Evolutionary conservation across 1,139 yeast genomes (phyloP).

Genomic region (Nadsonia commutata): DNA sequence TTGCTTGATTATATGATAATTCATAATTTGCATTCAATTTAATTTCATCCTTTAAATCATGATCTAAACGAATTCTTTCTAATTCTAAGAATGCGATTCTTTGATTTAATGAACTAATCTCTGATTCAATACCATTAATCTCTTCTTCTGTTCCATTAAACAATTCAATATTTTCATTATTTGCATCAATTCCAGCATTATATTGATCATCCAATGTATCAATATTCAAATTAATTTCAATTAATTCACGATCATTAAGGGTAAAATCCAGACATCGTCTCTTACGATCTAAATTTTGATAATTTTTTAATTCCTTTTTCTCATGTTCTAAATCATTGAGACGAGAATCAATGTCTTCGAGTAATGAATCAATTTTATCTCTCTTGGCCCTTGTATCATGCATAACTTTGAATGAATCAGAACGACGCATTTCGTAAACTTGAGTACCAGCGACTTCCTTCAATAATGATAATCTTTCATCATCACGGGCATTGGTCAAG

Average conservation of each 20-base stretch:
- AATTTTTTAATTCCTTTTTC: conserved; percentile 57
- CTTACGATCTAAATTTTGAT: conserved; percentile 50
- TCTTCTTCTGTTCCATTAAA: conserved; percentile 35
- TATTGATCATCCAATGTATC: conserved; percentile 51
- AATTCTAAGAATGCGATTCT: conserved; percentile 23
- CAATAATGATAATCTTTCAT: conserved; percentile 60
- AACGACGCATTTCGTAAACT: conserved; percentile 69
- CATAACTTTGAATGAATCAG: conserved; percentile 74
- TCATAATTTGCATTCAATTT: conserved; percentile 22
- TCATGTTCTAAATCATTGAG: conserved; percentile 70
- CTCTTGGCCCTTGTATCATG: conserved; percentile 52
- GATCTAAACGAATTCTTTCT: conserved; percentile 34
- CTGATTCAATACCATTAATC: conserved; percentile 34
- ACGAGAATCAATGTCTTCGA: conserved; percentile 55
- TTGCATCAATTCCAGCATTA: conserved; percentile 32
- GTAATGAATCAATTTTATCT: conserved; percentile 60
- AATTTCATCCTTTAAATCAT: conserved; percentile 31
- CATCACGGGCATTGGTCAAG: conserved; percentile 77
- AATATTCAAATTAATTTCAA: conserved; percentile 43
- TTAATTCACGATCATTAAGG: conserved; percentile 61
- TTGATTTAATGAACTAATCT: conserved; percentile 30
- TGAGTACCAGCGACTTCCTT: conserved; percentile 95
- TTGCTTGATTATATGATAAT: conserved; percentile 15
- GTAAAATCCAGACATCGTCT: conserved; percentile 66
- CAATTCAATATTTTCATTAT: conserved; percentile 30